Conservation (phyloP, 2,329 filamentous ascomycete genomes). For the Aureobasidium vineae region DNA sequence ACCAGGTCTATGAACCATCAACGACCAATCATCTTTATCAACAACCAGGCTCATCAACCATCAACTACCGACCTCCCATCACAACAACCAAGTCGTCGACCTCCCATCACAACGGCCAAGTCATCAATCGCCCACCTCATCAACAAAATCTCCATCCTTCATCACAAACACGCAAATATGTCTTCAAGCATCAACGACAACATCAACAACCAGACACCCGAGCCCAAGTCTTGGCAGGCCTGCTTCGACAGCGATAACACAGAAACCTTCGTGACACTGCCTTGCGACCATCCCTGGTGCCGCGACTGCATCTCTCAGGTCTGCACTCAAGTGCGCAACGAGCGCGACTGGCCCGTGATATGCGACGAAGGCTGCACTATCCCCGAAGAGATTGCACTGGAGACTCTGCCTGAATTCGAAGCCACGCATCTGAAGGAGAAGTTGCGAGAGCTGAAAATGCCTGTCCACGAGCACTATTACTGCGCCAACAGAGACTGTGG, state of each 20-base stretch:
- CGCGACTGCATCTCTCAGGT: neutral
- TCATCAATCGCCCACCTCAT: neutral
- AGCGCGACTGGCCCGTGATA: neutral
- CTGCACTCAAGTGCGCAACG: neutral
- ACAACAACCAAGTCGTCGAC: neutral
- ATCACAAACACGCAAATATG: neutral
- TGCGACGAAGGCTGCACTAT: neutral
- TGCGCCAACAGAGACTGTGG: conserved; percentile 4
- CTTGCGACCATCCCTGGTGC: conserved; percentile 13
- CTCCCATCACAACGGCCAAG: no score
- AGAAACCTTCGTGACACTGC: neutral
- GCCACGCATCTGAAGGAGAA: neutral
- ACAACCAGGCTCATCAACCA: neutral
- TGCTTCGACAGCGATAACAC: neutral
- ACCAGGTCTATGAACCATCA: neutral
- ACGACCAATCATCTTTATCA: neutral
- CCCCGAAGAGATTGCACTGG: neutral
- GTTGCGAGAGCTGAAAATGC: neutral
- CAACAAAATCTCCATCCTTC: neutral
- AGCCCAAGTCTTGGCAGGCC: neutral
- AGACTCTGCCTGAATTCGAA: neutral
- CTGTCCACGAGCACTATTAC: neutral
- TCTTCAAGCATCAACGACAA: neutral
- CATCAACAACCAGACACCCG: no score
- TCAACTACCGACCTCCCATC: neutral